Conservation (phyloP, 768 basidiomycete species). For the Tulasnella sp. region DNA sequence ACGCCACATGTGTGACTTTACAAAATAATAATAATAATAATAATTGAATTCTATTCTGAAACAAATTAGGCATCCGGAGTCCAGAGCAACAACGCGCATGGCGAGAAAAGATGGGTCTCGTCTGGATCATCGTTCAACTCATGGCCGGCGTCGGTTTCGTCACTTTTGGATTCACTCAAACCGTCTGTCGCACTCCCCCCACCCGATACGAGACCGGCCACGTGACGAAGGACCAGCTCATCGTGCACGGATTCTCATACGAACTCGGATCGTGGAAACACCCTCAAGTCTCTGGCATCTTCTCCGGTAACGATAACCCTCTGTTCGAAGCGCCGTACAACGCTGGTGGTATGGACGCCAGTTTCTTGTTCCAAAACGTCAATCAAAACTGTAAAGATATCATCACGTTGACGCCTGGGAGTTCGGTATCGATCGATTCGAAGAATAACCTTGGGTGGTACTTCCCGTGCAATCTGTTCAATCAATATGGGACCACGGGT, state of each 20-base stretch:
- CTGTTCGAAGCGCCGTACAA: slow-evolving; percentile 65
- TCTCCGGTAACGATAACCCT: slow-evolving; percentile 77
- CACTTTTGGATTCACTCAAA: slow-evolving; percentile 94
- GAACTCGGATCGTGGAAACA: slow-evolving; percentile 82
- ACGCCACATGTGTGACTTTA: not conserved
- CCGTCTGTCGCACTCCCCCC: slow-evolving; percentile 82
- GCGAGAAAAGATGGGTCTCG: slow-evolving; percentile 95
- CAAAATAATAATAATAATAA: too few species aligned
- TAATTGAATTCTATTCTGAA: too few species aligned
- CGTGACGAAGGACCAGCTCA: slow-evolving; percentile 48
- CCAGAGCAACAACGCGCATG: slow-evolving; percentile 93
- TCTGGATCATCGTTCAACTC: slow-evolving; percentile 62
- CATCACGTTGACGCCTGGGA: slow-evolving; percentile 59
- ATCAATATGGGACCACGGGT: slow-evolving; percentile 50
- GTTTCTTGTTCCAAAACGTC: slow-evolving; percentile 89
- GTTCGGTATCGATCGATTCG: slow-evolving; percentile 50
- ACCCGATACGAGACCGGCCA: slow-evolving; percentile 72
- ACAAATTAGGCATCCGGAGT: slow-evolving; percentile 61
- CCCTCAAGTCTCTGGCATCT: slow-evolving; percentile 51
- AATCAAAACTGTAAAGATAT: slow-evolving; percentile 71
- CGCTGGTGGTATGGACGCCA: slow-evolving; percentile 78
- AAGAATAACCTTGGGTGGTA: slow-evolving; percentile 75
- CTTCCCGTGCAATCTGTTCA: slow-evolving; percentile 90
- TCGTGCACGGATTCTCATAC: slow-evolving; percentile 92
- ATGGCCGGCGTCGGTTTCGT: slow-evolving; percentile 96